Evolutionary conservation across 2,329 filamentous ascomycete genomes (phyloP).

Genomic region (Sarocladium kiliense): DNA sequence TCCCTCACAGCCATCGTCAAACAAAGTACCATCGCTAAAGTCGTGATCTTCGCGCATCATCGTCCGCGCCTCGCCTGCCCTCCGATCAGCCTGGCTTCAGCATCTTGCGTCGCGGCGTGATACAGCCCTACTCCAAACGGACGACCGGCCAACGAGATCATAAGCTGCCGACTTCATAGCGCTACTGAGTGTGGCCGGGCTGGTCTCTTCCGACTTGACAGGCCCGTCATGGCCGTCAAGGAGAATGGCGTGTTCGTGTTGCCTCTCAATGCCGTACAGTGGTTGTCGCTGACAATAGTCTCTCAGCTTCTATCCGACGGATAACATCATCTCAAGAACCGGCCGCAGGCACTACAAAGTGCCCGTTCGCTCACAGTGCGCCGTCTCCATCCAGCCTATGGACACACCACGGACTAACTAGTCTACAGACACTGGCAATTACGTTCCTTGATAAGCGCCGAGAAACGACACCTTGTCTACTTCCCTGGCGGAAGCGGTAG

Average conservation of each 20-base stretch:
- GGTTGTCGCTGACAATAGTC: neutral
- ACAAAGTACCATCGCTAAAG: neutral
- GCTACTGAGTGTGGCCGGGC: neutral
- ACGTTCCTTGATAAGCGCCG: conserved; percentile 81
- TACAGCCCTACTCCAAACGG: neutral
- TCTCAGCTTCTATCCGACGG: conserved; percentile 58
- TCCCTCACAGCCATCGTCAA: neutral
- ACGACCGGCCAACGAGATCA: neutral
- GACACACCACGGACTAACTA: conserved; percentile 1
- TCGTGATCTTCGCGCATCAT: no score
- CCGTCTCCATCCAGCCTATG: conserved; percentile 11
- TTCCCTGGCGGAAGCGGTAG: conserved; percentile 73
- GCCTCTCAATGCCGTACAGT: neutral
- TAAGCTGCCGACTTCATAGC: neutral
- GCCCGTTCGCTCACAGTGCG: conserved; percentile 60
- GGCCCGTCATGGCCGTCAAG: conserved; percentile 45
- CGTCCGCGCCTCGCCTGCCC: no score
- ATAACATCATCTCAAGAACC: conserved; percentile 55
- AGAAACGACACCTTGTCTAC: conserved; percentile 73
- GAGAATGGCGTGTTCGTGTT: conserved; percentile 45
- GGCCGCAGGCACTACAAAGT: conserved; percentile 64
- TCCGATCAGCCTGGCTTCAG: neutral
- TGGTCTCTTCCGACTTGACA: neutral
- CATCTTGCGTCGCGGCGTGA: neutral
- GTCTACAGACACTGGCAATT: conserved; percentile 73